Evolutionary conservation across 768 basidiomycete genomes (phyloP).

Genomic region (Hebeloma cylindrosporum): DNA sequence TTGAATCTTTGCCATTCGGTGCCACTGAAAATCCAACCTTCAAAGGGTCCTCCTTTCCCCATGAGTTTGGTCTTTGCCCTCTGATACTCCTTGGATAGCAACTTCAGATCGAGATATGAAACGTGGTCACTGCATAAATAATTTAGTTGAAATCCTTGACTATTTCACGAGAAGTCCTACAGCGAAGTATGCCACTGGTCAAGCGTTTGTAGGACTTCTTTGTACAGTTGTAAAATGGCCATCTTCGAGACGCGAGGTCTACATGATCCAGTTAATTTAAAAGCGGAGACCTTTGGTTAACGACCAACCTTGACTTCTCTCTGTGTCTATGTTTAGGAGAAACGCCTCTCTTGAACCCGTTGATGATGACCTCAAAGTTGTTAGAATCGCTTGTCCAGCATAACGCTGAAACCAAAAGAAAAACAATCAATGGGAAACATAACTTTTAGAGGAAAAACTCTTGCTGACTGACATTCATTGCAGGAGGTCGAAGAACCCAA

Average conservation of each 20-base stretch:
- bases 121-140: constrained; percentile 11
- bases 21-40: constrained; percentile 64
- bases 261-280: not conserved
- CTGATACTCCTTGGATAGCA: constrained; percentile 44
- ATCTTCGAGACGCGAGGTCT: constrained; percentile 33
- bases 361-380: constrained; percentile 67
- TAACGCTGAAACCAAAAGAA: constrained; percentile 46
- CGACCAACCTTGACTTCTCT: constrained; percentile 56
- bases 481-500: constrained; percentile 47
- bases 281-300: not conserved
- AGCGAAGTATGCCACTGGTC: no score
- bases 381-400: constrained; percentile 63
- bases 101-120: constrained; percentile 51
- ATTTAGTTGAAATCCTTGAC: not conserved
- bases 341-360: constrained; percentile 77
- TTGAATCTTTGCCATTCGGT: constrained; percentile 52
- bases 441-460: not conserved
- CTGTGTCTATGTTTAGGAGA: constrained; percentile 67
- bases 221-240: constrained; percentile 51
- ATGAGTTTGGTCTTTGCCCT: constrained; percentile 48
- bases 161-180: no score
- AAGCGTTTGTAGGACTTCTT: constrained; percentile 2
- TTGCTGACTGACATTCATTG: constrained; percentile 61
- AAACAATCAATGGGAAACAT: constrained; percentile 5
- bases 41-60: constrained; percentile 47